These are phyloP conservation scores for Neoarthrinium moseri DNA, from an alignment of 2,329 filamentous ascomycete species.

Conservation along the genomic window DNA sequence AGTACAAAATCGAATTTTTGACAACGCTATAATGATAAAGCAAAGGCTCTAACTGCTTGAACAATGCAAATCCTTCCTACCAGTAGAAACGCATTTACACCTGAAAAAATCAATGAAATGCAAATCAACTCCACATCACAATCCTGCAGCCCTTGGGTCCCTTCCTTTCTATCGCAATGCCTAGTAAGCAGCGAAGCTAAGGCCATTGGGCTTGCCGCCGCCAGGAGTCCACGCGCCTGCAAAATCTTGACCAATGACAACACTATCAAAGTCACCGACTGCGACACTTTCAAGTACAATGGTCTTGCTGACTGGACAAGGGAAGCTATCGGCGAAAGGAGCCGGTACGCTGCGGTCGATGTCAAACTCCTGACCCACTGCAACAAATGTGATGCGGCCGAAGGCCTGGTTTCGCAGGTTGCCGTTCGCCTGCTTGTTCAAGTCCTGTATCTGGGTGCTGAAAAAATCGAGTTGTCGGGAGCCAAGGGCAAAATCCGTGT, in stretches of 20 bases:
- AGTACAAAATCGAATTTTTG: no score
- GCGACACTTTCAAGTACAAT: background rate
- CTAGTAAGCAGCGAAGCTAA: slow-evolving; percentile 4
- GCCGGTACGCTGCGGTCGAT: background rate
- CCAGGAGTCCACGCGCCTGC: background rate
- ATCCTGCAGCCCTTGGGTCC: no score
- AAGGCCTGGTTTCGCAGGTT: slow-evolving; percentile 1
- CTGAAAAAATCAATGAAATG: no score
- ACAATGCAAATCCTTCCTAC: no score
- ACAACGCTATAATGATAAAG: no score
- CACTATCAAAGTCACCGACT: slow-evolving; percentile 2
- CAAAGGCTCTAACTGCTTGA: no score
- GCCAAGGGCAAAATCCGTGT: background rate
- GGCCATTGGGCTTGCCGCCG: background rate
- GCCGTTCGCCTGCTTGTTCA: background rate
- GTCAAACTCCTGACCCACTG: background rate
- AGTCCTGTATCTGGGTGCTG: background rate
- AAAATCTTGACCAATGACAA: background rate
- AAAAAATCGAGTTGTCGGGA: slow-evolving; percentile 3
- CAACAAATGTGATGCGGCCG: background rate
- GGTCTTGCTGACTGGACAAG: background rate
- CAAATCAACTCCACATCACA: no score
- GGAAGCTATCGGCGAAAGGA: background rate
- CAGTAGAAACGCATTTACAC: no score
- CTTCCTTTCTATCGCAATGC: no score